Percentiles rank a stretch among this genome's conserved stretches.
These are phyloP conservation scores for Naumovozyma baii DNA, from an alignment of 805 yeast genomes.

Conservation along the genomic window DNA sequence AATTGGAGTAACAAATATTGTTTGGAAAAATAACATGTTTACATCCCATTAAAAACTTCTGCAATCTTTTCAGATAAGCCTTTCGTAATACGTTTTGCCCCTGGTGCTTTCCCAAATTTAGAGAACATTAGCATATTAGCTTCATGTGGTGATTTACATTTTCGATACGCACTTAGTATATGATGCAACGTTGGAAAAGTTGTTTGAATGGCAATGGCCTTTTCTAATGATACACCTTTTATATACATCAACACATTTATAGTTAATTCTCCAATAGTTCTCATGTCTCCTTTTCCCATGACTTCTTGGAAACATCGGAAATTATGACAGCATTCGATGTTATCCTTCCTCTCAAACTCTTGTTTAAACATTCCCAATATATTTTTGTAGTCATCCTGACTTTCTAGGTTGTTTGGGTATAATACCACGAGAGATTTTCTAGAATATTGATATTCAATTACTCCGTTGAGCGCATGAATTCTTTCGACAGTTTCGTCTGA, in stretches of 20 bases:
- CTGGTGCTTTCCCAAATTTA: conserved; percentile 25
- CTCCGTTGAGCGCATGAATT: conserved; percentile 35
- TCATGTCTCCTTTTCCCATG: conserved; percentile 58
- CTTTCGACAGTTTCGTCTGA: conserved; percentile 61
- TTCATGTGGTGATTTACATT: conserved; percentile 19
- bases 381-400: conserved; percentile 41
- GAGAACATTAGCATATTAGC: conserved; percentile 21
- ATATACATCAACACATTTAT: conserved; percentile 68
- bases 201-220: conserved; percentile 68
- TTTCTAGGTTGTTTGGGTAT: conserved; percentile 40
- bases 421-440: conserved; percentile 38
- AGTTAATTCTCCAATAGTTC: conserved; percentile 68
- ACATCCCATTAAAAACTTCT: conserved; percentile 13
- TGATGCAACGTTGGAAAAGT: conserved; percentile 59
- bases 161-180: conserved; percentile 31
- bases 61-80: conserved; percentile 27
- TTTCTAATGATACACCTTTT: conserved; percentile 75
- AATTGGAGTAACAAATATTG: too few relatives aligned
- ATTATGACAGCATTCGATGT: conserved; percentile 36
- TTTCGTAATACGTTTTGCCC: conserved; percentile 27
- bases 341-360: conserved; percentile 33
- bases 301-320: conserved; percentile 52
- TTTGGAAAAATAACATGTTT: neutral
- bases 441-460: conserved; percentile 39
- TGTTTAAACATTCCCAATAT: conserved; percentile 36